Evolutionary conservation across 176 grass and related monocot species (phyloP), one percentile per base, ranked within the genome.

Genomic region (Phragmites australis): DNA sequence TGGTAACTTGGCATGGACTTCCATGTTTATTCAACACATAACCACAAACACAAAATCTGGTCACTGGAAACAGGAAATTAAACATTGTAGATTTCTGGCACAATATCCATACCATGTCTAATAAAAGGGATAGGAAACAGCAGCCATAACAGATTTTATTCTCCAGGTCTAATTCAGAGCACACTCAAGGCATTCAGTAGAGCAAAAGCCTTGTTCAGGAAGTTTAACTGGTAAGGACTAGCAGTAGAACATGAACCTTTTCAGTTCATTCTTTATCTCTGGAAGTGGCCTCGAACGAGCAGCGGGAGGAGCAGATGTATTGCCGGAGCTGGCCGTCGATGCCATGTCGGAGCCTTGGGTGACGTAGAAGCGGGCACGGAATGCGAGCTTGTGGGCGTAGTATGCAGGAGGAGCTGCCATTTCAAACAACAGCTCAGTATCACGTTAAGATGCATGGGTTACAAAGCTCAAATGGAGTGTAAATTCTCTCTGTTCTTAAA

Each of bases 381-480:
- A 97, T 8, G 93, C 93, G 10, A 88, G 76, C 13, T 90, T 89
- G 82, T 93, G 88, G 47, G 91, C 91, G 11, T 97, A 97, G 61
- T 93, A 97, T 4, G 83, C 91, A 49, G 93, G 91, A 48, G 91
- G 88, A 54, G 83, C 93, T 93, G 48, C 21, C 34, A 65, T 25
- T 26, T 68, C 26, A 77, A 68, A 58, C 45, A 0, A 63, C 0
- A 66, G 1, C 12, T 14, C 4, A 34, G 26, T 7, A 18, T 16
- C 41, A 83, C 0, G 59, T 56, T 32, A 31, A 31, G 12, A 43
- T 8, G n/a, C n/a, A n/a, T n/a, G 17, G 64, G 27, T 22, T 65
- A 34, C 12, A 45, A 41, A 65, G 17, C 22, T 51, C 27, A 64
- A 9, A 18, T 26, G 0, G 37, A 6, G 30, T 63, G 17, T 0